Percentiles rank a stretch among this genome's conserved stretches.
Evolutionary conservation across 2,329 filamentous ascomycete species (phyloP).

Genomic region (Corynespora cassiicola): DNA sequence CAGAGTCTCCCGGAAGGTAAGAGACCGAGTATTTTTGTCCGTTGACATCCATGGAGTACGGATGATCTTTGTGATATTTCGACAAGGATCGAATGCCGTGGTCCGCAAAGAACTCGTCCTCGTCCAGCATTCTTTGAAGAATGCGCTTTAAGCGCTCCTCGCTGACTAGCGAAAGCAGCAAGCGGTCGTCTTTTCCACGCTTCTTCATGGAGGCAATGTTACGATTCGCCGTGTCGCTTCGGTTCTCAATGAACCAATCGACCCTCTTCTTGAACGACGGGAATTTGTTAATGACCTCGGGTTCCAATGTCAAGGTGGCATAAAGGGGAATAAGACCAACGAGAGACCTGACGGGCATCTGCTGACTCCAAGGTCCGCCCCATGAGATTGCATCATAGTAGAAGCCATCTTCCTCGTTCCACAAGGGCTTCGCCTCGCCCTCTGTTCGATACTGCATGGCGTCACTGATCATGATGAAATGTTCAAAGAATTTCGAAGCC

Average conservation of each 20-base stretch:
- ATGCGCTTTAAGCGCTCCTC: conserved; percentile 92
- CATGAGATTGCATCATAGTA: conserved; percentile 99
- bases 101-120: conserved; percentile 89
- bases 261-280: conserved; percentile 92
- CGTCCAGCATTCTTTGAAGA: conserved; percentile 88
- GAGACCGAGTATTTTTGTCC: conserved; percentile 86
- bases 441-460: conserved; percentile 81
- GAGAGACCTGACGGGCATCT: conserved; percentile 88
- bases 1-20: conserved; percentile 94
- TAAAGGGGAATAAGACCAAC: conserved; percentile 95
- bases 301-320: conserved; percentile 89
- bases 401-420: conserved; percentile 97
- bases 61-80: conserved; percentile 87
- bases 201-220: conserved; percentile 94
- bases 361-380: conserved; percentile 91
- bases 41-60: conserved; percentile 95
- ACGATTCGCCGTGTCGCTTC: conserved; percentile 83
- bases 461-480: conserved; percentile 97
- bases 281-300: conserved; percentile 89
- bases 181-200: conserved; percentile 86
- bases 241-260: conserved; percentile 92
- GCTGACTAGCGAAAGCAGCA: conserved; percentile 88
- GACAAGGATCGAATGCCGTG: conserved; percentile 92
- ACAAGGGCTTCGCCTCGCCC: conserved; percentile 80
- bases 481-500: conserved; percentile 98